Base-by-base conservation (phyloP, 441 rosid genomes). In the Bruguiera hainesii region DNA sequence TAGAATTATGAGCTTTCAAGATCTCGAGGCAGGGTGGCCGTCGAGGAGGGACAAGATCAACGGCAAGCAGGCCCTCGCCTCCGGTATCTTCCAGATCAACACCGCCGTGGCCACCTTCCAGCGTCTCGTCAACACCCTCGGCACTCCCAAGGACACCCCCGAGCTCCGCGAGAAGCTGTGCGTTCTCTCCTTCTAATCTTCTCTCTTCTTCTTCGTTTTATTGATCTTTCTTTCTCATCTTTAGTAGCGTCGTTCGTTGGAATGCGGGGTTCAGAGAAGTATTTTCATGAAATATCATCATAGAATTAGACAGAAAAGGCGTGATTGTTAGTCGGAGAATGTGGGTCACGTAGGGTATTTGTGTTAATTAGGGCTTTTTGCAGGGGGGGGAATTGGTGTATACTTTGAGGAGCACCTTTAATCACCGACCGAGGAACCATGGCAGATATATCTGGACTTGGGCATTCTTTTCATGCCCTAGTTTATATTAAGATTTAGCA, bases 121-220 rank as follows among this genome's bases (percentile, higher is more conserved):
- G 50, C 81, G 96, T 3, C 93, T 89, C 64, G 96, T 91, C 50
- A 94, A 94, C 67, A 87, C 97, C 72, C 96, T 94, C 33, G 98
- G 98, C 19, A 91, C 97, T 56, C 96, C 98, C 49, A 94, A 85
- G 79, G 98, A 94, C 62, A 91, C 92, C 21, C 91, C 96, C 25
- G 96, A 89, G 73, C 98, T 94, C 66, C 92, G 98, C 4, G 96
- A 91, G 66, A 94, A 94, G 86, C 87, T 94, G 97, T 91, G 75
- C 83, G 91, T 84, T 31, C 67, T 58, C 25, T 26, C 25, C 1
- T 0, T 16, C 26, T 26, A 26, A 26, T 26, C 26, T 26, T 26
- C 15, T 66, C 31, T 26, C 37, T 46, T 6, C 20, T 37, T 39
- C 30, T 4, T 50, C 33, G 7, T 37, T 37, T 10, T 37, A 9